These are phyloP conservation scores for Mucor plumbeus DNA, from an alignment of 371 early-diverging fungal genomes.

Conservation along the genomic window DNA sequence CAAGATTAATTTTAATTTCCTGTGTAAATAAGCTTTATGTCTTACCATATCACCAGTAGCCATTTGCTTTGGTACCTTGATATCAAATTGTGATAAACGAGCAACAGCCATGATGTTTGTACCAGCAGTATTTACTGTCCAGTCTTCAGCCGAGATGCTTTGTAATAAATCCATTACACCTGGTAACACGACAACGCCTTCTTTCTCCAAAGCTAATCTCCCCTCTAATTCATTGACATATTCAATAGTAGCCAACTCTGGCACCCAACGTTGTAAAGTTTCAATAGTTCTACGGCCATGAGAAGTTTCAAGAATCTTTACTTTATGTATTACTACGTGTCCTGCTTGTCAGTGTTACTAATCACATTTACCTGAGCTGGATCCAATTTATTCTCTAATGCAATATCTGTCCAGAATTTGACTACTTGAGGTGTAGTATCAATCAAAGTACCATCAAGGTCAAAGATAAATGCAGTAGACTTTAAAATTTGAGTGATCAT, in stretches of 20 bases:
- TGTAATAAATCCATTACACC: slow-evolving; percentile 37
- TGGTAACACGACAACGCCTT: slow-evolving; percentile 44
- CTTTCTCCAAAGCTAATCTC: slow-evolving; percentile 32
- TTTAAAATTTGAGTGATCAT: slow-evolving; percentile 18
- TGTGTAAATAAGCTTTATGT: too few relatives aligned
- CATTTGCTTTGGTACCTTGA: slow-evolving; percentile 38
- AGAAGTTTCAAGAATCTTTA: slow-evolving; percentile 42
- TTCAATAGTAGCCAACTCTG: slow-evolving; percentile 41
- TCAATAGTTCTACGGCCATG: slow-evolving; percentile 57
- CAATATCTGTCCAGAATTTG: slow-evolving; percentile 49
- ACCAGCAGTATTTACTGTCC: slow-evolving; percentile 49
- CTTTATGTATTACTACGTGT: not conserved
- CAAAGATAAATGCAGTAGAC: slow-evolving; percentile 45
- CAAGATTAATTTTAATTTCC: too few relatives aligned
- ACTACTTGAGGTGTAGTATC: slow-evolving; percentile 54
- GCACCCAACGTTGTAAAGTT: slow-evolving; percentile 45
- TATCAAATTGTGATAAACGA: slow-evolving; percentile 40
- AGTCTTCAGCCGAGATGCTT: slow-evolving; percentile 29
- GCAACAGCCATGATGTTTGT: slow-evolving; percentile 40
- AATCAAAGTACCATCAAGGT: slow-evolving; percentile 56
- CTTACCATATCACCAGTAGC: slow-evolving; percentile 46
- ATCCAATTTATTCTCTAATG: slow-evolving; percentile 44
- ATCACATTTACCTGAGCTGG: slow-evolving; percentile 38
- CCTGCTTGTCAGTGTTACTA: not conserved
- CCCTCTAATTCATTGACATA: slow-evolving; percentile 41